phyloP scores from a whole-genome alignment of 768 basidiomycete genomes.

The Mycena polygramma region DNA sequence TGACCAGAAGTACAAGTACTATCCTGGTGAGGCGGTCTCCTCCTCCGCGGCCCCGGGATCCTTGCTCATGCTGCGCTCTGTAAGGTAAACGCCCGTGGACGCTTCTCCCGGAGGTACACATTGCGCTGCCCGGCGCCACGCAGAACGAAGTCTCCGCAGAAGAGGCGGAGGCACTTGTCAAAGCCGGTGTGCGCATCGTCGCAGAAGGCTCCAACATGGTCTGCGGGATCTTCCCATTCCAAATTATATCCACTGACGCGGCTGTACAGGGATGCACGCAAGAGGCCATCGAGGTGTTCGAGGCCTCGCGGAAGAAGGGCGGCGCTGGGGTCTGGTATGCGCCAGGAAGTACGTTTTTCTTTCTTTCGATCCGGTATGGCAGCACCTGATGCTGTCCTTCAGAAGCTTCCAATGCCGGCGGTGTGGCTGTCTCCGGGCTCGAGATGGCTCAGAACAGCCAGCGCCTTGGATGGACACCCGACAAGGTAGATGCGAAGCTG shows the following conservation, averaged over 20 bases:
- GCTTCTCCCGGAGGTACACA: slow-evolving; percentile 70
- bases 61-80: slow-evolving; percentile 34
- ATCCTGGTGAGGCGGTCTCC: slow-evolving; percentile 52
- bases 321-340: slow-evolving; percentile 74
- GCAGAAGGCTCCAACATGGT: slow-evolving; percentile 85
- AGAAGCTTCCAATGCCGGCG: slow-evolving; percentile 76
- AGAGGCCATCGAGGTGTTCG: slow-evolving; percentile 81
- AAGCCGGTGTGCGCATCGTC: slow-evolving; percentile 77
- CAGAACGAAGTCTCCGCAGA: slow-evolving; percentile 79
- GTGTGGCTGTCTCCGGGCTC: slow-evolving; percentile 83
- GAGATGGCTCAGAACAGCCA: slow-evolving; percentile 88
- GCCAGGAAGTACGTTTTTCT: slow-evolving; percentile 70
- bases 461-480: slow-evolving; percentile 70
- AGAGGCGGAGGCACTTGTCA: slow-evolving; percentile 78
- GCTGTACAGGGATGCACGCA: slow-evolving; percentile 68
- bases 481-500: slow-evolving; percentile 77
- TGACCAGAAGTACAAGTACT: slow-evolving; percentile 60
- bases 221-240: slow-evolving; percentile 4
- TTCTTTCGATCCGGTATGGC: slow-evolving; percentile 7
- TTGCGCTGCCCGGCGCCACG: slow-evolving; percentile 78
- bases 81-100: slow-evolving; percentile 76
- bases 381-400: slow-evolving; percentile 12
- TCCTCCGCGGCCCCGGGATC: neutral
- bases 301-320: slow-evolving; percentile 67
- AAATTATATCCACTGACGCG: neutral